A percentile compares a stretch with the other conserved stretches of the same genome.
These are phyloP conservation scores for Orbilia brochopaga DNA, from an alignment of 2,329 filamentous ascomycete species.

Conservation along the genomic window DNA sequence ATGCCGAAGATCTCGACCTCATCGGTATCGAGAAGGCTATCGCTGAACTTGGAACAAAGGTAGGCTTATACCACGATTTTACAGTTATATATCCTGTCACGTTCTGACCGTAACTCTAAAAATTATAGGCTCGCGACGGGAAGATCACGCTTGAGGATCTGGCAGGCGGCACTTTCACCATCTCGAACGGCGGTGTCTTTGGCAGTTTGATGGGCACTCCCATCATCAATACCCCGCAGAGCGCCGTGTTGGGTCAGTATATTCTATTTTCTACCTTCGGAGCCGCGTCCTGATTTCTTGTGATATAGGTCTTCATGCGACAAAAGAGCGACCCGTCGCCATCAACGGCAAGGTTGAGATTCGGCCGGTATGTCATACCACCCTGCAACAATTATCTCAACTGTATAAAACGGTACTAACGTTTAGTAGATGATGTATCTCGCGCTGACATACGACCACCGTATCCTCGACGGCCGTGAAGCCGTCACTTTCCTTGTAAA, in stretches of 20 bases:
- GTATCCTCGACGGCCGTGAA: conserved; percentile 90
- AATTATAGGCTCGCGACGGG: conserved; percentile 78
- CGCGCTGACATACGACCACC: conserved; percentile 95
- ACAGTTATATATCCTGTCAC: background rate
- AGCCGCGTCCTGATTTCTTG: too few relatives aligned
- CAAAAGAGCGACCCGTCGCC: conserved; percentile 89
- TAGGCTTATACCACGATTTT: conserved; percentile 57
- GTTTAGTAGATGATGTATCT: conserved; percentile 87
- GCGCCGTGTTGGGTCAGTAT: conserved; percentile 59
- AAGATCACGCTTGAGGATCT: conserved; percentile 99
- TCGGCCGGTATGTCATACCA: conserved; percentile 67
- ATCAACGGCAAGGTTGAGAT: conserved; percentile 94
- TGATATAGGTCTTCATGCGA: conserved; percentile 79
- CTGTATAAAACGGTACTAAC: conserved; percentile 1
- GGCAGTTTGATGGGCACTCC: conserved; percentile 82
- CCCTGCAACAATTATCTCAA: background rate
- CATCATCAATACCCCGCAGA: conserved; percentile 97
- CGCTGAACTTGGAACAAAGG: conserved; percentile 94
- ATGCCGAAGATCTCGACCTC: conserved; percentile 86
- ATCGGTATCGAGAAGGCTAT: conserved; percentile 88
- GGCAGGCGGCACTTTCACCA: conserved; percentile 94
- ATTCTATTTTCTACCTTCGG: conserved; percentile 58
- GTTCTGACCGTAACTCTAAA: background rate
- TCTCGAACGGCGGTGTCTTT: conserved; percentile 77
- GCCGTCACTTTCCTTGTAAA: conserved; percentile 96